These are phyloP conservation scores for Yarrowia sp. DNA, from an alignment of 805 yeast genomes.

Conservation along the genomic window DNA sequence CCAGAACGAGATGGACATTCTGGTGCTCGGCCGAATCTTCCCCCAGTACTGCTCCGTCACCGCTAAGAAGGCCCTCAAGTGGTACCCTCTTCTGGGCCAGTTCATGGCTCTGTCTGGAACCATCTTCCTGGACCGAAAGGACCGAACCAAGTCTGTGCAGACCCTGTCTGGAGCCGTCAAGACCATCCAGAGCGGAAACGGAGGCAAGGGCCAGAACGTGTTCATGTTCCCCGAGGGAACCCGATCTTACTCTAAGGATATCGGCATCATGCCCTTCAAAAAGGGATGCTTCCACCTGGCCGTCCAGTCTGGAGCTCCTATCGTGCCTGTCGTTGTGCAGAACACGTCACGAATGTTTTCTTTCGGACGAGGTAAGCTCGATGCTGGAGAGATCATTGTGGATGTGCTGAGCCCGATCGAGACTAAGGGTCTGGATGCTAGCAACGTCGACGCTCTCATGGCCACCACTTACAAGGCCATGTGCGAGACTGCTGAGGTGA, in stretches of 20 bases:
- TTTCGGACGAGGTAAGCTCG: slow-evolving; percentile 60
- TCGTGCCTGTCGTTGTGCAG: slow-evolving; percentile 83
- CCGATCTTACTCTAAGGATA: slow-evolving; percentile 69
- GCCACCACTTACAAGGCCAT: slow-evolving; percentile 57
- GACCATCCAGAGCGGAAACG: slow-evolving; percentile 55
- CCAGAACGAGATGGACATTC: slow-evolving; percentile 84
- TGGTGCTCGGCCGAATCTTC: slow-evolving; percentile 76
- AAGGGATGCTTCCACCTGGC: slow-evolving; percentile 99
- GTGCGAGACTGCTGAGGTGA: slow-evolving; percentile 41
- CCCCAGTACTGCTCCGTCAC: slow-evolving; percentile 90
- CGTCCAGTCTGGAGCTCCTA: slow-evolving; percentile 83
- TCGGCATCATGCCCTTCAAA: slow-evolving; percentile 81
- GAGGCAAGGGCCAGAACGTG: slow-evolving; percentile 51
- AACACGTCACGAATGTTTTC: slow-evolving; percentile 77
- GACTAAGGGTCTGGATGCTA: slow-evolving; percentile 67
- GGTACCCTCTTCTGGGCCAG: slow-evolving; percentile 93
- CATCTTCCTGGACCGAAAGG: slow-evolving; percentile 81
- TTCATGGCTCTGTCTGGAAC: slow-evolving; percentile 91
- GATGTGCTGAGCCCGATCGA: slow-evolving; percentile 79
- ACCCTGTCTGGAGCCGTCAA: slow-evolving; percentile 70
- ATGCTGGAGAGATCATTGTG: slow-evolving; percentile 70
- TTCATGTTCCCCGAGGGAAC: slow-evolving; percentile 98
- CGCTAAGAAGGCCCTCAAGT: slow-evolving; percentile 80
- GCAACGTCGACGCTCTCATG: slow-evolving; percentile 63
- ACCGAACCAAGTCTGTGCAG: slow-evolving; percentile 68